Evolutionary conservation across 306 rosid genomes (phyloP).

Genomic region (Fagus crenata): DNA sequence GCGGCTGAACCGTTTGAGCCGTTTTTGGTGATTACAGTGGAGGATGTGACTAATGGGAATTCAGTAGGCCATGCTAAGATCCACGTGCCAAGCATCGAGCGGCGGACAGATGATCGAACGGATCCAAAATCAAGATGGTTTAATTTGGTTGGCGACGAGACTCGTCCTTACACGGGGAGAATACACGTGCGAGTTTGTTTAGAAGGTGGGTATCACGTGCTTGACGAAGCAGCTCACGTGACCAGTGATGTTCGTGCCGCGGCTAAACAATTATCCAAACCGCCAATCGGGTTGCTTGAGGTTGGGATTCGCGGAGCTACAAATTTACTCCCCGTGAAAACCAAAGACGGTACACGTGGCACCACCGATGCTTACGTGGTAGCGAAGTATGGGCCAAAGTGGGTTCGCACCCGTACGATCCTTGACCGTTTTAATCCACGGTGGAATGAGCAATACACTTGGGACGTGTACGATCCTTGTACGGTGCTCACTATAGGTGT

Average conservation of each 20-base stretch:
- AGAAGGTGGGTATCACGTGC: slow-evolving; percentile 93
- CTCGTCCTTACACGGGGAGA: slow-evolving; percentile 46
- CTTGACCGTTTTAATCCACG: slow-evolving; percentile 74
- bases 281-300: slow-evolving; percentile 72
- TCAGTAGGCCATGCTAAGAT: slow-evolving; percentile 57
- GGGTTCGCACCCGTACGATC: slow-evolving; percentile 85
- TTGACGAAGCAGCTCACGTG: slow-evolving; percentile 83
- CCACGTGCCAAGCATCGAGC: slow-evolving; percentile 66
- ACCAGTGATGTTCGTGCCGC: slow-evolving; percentile 80
- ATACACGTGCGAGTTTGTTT: slow-evolving; percentile 71
- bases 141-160: slow-evolving; percentile 54
- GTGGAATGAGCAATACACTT: slow-evolving; percentile 90
- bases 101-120: slow-evolving; percentile 50
- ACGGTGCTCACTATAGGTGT: slow-evolving; percentile 76
- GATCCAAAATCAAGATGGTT: slow-evolving; percentile 80
- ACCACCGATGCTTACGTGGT: slow-evolving; percentile 79
- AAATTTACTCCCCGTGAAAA: slow-evolving; percentile 72
- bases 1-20: slow-evolving; percentile 94
- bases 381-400: slow-evolving; percentile 79
- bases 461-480: slow-evolving; percentile 86
- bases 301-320: slow-evolving; percentile 82
- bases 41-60: slow-evolving; percentile 47
- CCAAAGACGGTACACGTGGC: slow-evolving; percentile 69
- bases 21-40: slow-evolving; percentile 50
- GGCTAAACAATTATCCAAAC: slow-evolving; percentile 58